phyloP scores from a whole-genome alignment of 805 yeast species.

The Saccharomyces paradoxus region DNA sequence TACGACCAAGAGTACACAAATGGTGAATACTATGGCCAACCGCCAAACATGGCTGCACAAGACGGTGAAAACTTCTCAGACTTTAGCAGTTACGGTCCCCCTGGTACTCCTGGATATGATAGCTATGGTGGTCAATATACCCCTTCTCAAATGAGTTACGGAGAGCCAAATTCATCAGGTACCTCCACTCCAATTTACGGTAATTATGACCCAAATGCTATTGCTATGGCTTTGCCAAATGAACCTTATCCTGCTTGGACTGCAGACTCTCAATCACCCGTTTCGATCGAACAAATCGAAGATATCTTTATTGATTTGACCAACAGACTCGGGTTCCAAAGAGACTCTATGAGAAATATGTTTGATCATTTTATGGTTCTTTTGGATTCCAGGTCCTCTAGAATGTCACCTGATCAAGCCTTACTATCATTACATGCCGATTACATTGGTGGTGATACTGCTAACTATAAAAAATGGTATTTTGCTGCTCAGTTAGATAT shows the following conservation, averaged over 20 bases:
- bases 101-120: constrained; percentile 46
- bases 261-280: constrained; percentile 87
- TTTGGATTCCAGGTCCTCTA: constrained; percentile 73
- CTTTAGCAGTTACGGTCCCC: constrained; percentile 53
- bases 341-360: constrained; percentile 89
- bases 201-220: constrained; percentile 53
- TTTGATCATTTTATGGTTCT: constrained; percentile 82
- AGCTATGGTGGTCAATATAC: constrained; percentile 52
- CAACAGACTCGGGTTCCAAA: constrained; percentile 80
- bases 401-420: constrained; percentile 88
- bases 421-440: constrained; percentile 75
- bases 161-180: constrained; percentile 78
- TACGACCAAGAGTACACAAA: constrained; percentile 5
- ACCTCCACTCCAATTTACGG: constrained; percentile 92
- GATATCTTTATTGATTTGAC: constrained; percentile 78
- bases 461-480: constrained; percentile 82
- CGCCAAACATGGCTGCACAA: constrained; percentile 30
- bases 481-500: constrained; percentile 83
- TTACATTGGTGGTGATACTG: constrained; percentile 79
- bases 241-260: constrained; percentile 99
- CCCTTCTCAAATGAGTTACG: constrained; percentile 82
- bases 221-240: constrained; percentile 64
- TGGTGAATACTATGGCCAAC: constrained; percentile 30
- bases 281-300: constrained; percentile 75
- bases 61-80: constrained; percentile 62